Base-by-base conservation (phyloP, 768 basidiomycete species). In the Trametes coccinea region DNA sequence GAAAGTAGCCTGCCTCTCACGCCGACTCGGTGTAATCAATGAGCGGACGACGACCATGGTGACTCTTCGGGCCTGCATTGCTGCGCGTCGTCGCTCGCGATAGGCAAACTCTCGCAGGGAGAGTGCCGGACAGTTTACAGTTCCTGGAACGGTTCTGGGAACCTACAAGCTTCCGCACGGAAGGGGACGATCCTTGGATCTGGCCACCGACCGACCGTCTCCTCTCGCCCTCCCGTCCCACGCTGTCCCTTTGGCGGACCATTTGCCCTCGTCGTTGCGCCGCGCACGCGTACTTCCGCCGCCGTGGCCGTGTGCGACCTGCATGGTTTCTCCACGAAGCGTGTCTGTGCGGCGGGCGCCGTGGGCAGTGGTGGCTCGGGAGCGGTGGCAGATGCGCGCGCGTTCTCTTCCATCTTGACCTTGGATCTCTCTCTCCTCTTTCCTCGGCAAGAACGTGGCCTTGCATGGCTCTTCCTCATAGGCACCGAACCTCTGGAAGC, bases 401-500 rank as follows among this genome's bases (percentile, higher is more conserved):
- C 34, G 11, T 37, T 37, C 41, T 43, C 41, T 43, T 43, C 41
- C 41, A n/a, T n/a, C 41, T 43, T 43, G 41, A 37, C 34, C 34
- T n/a, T 43, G 13, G n/a, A n/a, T n/a, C 41, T n/a, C 41, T 43
- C 13, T 2, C 30, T 31, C 4, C 48, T 22, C 27, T 14, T 5
- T 17, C 13, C 45, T 29, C 13, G 29, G 48, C 30, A 10, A 49
- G 48, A 30, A 11, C 29, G 29, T 14, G 29, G 2, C 30, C 14
- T 22, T 39, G 14, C 13, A 29, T 33, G 31, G 16, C 14, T 22
- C 30, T 46, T 46, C 43, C 31, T 33, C 52, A 60, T 45, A 49
- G 59, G 53, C 27, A 30, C 59, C 59, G 59, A 49, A 37, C 59
- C 50, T 31, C 39, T 31, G 11, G 34, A 37, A 37, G 34, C 6